Evolutionary conservation across 2,329 filamentous ascomycete genomes (phyloP), one percentile per base, ranked within the genome.

Genomic region (Beauveria sp.): DNA sequence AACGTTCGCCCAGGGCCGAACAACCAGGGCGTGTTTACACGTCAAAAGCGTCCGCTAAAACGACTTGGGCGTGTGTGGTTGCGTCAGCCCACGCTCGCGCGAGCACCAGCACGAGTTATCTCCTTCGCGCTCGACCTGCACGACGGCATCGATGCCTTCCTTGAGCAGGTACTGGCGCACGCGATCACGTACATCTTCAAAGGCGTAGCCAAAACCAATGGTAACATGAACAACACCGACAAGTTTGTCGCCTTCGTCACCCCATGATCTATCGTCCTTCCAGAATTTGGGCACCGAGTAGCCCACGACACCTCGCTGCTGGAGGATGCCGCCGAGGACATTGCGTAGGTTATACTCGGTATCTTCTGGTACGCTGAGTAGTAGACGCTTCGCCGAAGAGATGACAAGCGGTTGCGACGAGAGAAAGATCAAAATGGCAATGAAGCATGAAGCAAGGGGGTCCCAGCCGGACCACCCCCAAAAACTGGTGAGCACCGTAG

Each of bases 401-500:
- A 85, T 86, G 24, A 99, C 92, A 0, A 99, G 82, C 0, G 94
- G 94, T 34, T 93, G 84, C 0, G 94, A 91, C 9, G 92, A 96
- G n/a, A 89, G 83, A 72, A 97, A 92, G 66, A 99, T 99, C 52
- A 99, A 81, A 28, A 94, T 81, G 0, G 94, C 93, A 66, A 99
- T 99, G 63, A 97, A 81, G 72, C 92, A 96, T 0, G 93, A 97
- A 0, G 94, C 94, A 22, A 97, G 76, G 2, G 94, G 94, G 71
- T 99, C 94, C 85, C 93, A 99, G 26, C 93, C 91, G 7, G 91
- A 84, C 92, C 93, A 97, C 18, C 90, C 89, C 70, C 90, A 89
- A 68, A 91, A 87, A 70, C 96, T 88, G 0, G 96, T 96, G 24
- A 97, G 79, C 0, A 91, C 78, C 0, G 94, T 99, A 8, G 92